Conservation (phyloP, 1,139 yeast species). For the Candida labiduridarum region DNA sequence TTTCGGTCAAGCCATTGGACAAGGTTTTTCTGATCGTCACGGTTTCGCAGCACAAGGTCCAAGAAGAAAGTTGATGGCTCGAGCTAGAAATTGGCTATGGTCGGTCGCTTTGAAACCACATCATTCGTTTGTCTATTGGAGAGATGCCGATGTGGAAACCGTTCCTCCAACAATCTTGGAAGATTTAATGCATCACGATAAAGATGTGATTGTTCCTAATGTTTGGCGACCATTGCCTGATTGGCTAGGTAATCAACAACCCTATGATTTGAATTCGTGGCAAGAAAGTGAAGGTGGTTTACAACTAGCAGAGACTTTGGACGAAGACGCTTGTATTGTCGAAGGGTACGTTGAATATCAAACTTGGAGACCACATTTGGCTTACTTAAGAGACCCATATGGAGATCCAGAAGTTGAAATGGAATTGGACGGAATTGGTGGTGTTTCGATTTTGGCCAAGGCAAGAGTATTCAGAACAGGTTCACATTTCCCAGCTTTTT, state of each 20-base stretch:
- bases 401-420: slow-evolving; percentile 86
- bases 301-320: slow-evolving; percentile 72
- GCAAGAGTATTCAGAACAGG: slow-evolving; percentile 82
- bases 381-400: slow-evolving; percentile 81
- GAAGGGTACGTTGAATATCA: slow-evolving; percentile 93
- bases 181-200: slow-evolving; percentile 57
- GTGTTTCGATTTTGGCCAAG: slow-evolving; percentile 80
- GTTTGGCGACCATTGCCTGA: slow-evolving; percentile 93
- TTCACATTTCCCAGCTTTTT: slow-evolving; percentile 86
- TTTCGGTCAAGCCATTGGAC: slow-evolving; percentile 56
- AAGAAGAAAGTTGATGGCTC: slow-evolving; percentile 54
- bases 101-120: slow-evolving; percentile 53
- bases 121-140: slow-evolving; percentile 57
- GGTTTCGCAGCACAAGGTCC: slow-evolving; percentile 60
- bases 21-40: slow-evolving; percentile 54
- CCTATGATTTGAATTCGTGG: slow-evolving; percentile 91
- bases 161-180: slow-evolving; percentile 53
- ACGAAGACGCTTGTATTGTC: slow-evolving; percentile 87
- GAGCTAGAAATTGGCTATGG: slow-evolving; percentile 59
- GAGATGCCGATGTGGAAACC: slow-evolving; percentile 58
- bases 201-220: slow-evolving; percentile 70
- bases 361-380: slow-evolving; percentile 91
- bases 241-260: slow-evolving; percentile 88
- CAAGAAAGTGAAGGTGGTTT: slow-evolving; percentile 84
- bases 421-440: slow-evolving; percentile 91